A percentile compares a stretch with the other conserved stretches of the same genome.
phyloP scores from a whole-genome alignment of 2,329 filamentous ascomycete genomes.

The Chrysoporthe deuterocubensis region DNA sequence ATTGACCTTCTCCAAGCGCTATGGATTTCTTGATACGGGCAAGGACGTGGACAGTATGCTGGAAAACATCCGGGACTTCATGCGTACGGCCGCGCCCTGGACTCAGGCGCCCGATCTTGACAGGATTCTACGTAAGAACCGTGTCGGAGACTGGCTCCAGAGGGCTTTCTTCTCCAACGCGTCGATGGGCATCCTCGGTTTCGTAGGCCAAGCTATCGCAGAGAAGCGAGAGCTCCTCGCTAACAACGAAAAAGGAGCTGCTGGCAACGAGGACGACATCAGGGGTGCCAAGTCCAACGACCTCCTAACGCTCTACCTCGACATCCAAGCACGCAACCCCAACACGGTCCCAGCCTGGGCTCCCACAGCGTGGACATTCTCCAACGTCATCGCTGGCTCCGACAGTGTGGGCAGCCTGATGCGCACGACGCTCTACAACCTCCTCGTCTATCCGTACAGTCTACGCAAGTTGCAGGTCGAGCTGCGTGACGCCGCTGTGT shows the following conservation, averaged over 20 bases:
- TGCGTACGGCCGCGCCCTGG: constrained; percentile 51
- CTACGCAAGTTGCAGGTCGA: constrained; percentile 35
- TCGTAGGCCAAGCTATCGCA: too few relatives aligned
- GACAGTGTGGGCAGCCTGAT: constrained; percentile 38
- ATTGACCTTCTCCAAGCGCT: constrained; percentile 54
- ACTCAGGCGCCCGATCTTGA: too few relatives aligned
- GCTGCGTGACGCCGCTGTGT: constrained; percentile 33
- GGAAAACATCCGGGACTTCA: constrained; percentile 54
- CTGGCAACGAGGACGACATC: too few relatives aligned
- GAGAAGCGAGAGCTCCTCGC: too few relatives aligned
- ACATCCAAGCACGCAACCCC: constrained; percentile 18
- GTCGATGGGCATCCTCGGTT: too few relatives aligned
- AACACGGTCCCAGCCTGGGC: constrained; percentile 30
- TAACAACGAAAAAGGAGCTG: too few relatives aligned
- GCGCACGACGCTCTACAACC: constrained; percentile 35
- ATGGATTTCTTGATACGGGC: constrained; percentile 55
- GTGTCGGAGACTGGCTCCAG: too few relatives aligned
- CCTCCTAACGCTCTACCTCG: too few relatives aligned
- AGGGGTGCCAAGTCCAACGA: too few relatives aligned
- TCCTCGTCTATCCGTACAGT: constrained; percentile 35
- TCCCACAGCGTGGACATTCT: constrained; percentile 38
- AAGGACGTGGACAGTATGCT: constrained; percentile 55
- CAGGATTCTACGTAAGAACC: too few relatives aligned
- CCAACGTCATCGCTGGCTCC: constrained; percentile 36
- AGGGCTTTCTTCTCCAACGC: too few relatives aligned